Conservation (phyloP, 2,329 filamentous ascomycete genomes). For the Claviceps arundinis region DNA sequence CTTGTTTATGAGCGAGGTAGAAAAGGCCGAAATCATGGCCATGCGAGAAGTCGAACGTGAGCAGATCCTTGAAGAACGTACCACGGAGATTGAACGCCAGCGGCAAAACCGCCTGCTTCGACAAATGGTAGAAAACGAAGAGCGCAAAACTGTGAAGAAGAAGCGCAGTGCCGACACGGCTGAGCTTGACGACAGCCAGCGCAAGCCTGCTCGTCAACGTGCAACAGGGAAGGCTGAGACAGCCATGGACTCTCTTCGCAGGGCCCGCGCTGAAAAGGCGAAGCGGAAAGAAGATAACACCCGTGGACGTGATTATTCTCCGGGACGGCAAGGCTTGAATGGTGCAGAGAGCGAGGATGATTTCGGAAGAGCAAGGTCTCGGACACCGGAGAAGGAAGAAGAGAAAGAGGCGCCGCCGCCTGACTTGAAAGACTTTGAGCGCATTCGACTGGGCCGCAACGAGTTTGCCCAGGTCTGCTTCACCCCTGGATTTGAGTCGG, state of each 20-base stretch:
- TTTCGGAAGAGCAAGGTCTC: slow-evolving; percentile 48
- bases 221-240: slow-evolving; percentile 35
- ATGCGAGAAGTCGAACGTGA: slow-evolving; percentile 89
- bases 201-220: slow-evolving; percentile 61
- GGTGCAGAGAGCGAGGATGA: slow-evolving; percentile 69
- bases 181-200: slow-evolving; percentile 62
- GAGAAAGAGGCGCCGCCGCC: slow-evolving; percentile 58
- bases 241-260: slow-evolving; percentile 58
- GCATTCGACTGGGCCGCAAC: slow-evolving; percentile 68
- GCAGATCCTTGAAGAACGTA: slow-evolving; percentile 76
- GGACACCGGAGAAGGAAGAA: slow-evolving; percentile 47
- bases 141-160: slow-evolving; percentile 39
- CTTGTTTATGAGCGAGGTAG: slow-evolving; percentile 59
- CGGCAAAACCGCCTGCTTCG: slow-evolving; percentile 73
- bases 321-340: slow-evolving; percentile 18
- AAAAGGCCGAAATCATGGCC: slow-evolving; percentile 67
- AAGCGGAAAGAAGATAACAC: slow-evolving; percentile 38
- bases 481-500: slow-evolving; percentile 75
- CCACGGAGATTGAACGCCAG: slow-evolving; percentile 67
- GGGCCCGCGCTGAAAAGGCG: slow-evolving; percentile 48
- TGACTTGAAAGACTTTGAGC: slow-evolving; percentile 69
- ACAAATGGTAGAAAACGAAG: slow-evolving; percentile 58
- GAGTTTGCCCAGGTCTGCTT: slow-evolving; percentile 89
- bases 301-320: slow-evolving; percentile 42
- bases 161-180: slow-evolving; percentile 69